Evolutionary conservation across 1,284 basidiomycete species (phyloP), one percentile per base, ranked within the genome.

Genomic region (Fomitiporia mediterranea): DNA sequence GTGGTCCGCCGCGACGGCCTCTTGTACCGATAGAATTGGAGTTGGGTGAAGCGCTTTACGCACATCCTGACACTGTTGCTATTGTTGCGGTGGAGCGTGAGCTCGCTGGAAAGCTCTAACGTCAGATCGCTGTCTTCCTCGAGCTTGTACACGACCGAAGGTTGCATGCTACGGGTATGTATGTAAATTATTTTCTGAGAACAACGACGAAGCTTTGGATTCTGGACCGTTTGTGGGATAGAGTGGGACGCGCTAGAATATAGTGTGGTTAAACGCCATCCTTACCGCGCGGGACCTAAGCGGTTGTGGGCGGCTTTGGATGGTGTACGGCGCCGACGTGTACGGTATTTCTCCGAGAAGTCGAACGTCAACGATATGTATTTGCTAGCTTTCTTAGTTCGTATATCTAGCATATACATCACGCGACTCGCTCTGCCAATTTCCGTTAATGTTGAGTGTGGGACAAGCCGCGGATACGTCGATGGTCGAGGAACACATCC

Each of bases 1-100:
- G 87, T 15, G 89, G 91, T 0, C 70, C 78, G 34, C 83, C 89
- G 39, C 80, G 93, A 57, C 82, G 77, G 60, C 89, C 94, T 8
- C 78, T 96, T 49, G 80, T 82, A 39, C 81, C 84, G 3, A 82
- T 86, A 19, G 74, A 77, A 7, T 64, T 77, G 28, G 78, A 70
- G 25, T 80, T 70, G 25, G 84, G 79, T 19, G 71, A 76, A 50
- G 75, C 76, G 3, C 70, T 94, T 56, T 86, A 86, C 81, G 78
- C 78, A 48, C 85, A 90, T 63, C 75, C 82, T 6, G 81, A 89
- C 64, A 85, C 86, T 28, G 76, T 80, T 59, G 84, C 79, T 40
- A 74, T 91, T 25, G 72, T 91, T 58, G 70, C 74, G 58, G 63
- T 86, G 23, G 92, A 95, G 71, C 77, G 77, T 51, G 76, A 81